These are phyloP conservation scores for Xylaria sp. DNA, from an alignment of 2,329 filamentous ascomycete species.

Conservation along the genomic window DNA sequence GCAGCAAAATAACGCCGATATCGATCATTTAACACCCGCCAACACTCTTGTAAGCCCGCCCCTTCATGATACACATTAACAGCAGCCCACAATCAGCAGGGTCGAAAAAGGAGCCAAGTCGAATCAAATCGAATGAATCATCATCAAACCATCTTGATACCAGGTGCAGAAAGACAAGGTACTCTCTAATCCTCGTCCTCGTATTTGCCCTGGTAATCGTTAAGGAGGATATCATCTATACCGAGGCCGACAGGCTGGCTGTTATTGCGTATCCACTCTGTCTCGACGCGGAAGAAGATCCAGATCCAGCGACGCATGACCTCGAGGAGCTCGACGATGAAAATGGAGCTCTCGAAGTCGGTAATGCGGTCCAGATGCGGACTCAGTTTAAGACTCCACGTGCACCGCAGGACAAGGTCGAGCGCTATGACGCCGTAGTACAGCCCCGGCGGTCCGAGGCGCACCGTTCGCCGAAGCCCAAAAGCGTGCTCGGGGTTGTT, in stretches of 20 bases:
- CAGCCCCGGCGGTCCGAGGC: constrained; percentile 75
- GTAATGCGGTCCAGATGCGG: constrained; percentile 84
- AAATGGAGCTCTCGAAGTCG: constrained; percentile 89
- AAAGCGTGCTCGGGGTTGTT: constrained; percentile 70
- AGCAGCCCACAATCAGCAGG: not conserved
- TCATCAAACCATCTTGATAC: constrained; percentile 22
- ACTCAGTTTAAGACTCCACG: constrained; percentile 90
- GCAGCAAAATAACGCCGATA: constrained; percentile 29
- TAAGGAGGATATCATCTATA: constrained; percentile 78
- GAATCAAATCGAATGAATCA: not conserved
- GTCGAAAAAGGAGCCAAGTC: not conserved
- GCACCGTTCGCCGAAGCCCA: constrained; percentile 79
- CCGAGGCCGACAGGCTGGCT: constrained; percentile 57
- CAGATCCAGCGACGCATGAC: constrained; percentile 92
- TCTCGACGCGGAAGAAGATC: constrained; percentile 96
- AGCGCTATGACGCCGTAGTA: constrained; percentile 86
- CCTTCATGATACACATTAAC: constrained; percentile 32
- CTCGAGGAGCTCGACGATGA: constrained; percentile 86
- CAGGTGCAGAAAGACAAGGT: constrained; percentile 21
- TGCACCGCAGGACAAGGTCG: constrained; percentile 85
- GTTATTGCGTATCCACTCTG: constrained; percentile 80
- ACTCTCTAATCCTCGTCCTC: constrained; percentile 61
- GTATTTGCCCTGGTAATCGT: constrained; percentile 74
- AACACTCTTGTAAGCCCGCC: constrained; percentile 19
- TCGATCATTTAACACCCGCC: constrained; percentile 6